These are phyloP conservation scores for Ganoderma sinense DNA, from an alignment of 1,284 basidiomycete genomes.

Conservation along the genomic window DNA sequence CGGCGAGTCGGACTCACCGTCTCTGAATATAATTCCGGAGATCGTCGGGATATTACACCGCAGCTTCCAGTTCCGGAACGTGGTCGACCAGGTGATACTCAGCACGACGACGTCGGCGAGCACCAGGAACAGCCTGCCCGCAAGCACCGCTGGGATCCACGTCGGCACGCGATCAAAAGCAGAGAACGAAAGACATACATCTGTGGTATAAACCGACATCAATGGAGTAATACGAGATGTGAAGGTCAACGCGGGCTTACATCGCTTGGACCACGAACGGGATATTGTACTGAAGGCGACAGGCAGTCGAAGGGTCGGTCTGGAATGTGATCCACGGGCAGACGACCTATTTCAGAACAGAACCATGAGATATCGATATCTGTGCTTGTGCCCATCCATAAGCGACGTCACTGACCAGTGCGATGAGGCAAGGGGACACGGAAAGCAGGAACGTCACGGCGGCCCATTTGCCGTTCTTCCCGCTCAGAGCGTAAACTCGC, in stretches of 20 bases:
- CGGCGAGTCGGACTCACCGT: not conserved
- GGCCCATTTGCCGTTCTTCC: not conserved
- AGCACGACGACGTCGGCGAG: not conserved
- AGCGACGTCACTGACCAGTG: not conserved
- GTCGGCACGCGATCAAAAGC: not conserved
- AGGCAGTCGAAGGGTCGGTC: not conserved
- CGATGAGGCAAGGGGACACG: not conserved
- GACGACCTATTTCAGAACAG: not conserved
- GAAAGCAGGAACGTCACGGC: not conserved
- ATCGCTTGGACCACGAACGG: not conserved
- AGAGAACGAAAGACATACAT: not conserved
- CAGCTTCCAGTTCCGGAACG: not conserved
- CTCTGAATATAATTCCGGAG: not conserved
- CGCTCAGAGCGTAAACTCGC: not conserved
- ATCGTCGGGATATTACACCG: not conserved
- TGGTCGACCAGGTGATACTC: not conserved
- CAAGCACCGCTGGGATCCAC: not conserved
- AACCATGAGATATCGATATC: no score
- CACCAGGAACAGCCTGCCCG: not conserved
- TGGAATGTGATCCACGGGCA: not conserved
- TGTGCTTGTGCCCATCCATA: no score
- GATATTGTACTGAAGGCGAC: not conserved
- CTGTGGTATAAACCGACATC: not conserved
- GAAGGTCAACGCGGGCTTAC: not conserved
- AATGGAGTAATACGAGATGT: not conserved